These are phyloP conservation scores for Russula compacta DNA, from an alignment of 768 basidiomycete genomes.

Conservation along the genomic window DNA sequence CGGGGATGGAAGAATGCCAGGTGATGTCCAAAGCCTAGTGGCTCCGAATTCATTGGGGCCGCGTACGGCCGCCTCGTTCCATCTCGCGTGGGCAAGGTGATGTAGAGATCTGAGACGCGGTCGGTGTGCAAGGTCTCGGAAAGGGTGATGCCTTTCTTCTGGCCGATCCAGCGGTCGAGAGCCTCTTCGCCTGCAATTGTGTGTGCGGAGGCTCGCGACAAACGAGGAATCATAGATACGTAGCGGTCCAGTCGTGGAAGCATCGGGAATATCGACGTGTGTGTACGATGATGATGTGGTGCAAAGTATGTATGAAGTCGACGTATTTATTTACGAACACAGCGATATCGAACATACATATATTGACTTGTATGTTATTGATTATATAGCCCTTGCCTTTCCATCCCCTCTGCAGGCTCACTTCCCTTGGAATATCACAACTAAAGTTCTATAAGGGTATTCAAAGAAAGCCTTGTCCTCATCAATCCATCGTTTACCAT, in stretches of 20 bases:
- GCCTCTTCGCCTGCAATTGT: constrained; percentile 10
- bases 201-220: constrained; percentile 9
- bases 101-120: constrained; percentile 54
- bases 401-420: constrained; percentile 15
- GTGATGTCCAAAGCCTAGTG: constrained; percentile 56
- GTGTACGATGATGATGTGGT: no score
- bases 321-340: no score
- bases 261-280: not conserved
- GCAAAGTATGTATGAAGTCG: no score
- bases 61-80: constrained; percentile 35
- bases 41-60: constrained; percentile 33
- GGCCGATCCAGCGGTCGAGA: constrained; percentile 47
- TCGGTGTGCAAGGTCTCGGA: constrained; percentile 44
- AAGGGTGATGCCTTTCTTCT: constrained; percentile 38
- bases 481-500: constrained; percentile 69
- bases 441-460: constrained; percentile 66
- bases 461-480: constrained; percentile 63
- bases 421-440: constrained; percentile 45
- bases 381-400: not conserved
- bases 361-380: no score
- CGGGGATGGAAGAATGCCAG: constrained; percentile 68
- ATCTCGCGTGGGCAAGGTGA: constrained; percentile 67
- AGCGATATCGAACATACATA: no score
- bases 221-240: constrained; percentile 4
- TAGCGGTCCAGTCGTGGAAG: not conserved